Evolutionary conservation across 2,329 filamentous ascomycete species (phyloP), one percentile per base, ranked within the genome.

Genomic region (Dothideomycetes sp.): DNA sequence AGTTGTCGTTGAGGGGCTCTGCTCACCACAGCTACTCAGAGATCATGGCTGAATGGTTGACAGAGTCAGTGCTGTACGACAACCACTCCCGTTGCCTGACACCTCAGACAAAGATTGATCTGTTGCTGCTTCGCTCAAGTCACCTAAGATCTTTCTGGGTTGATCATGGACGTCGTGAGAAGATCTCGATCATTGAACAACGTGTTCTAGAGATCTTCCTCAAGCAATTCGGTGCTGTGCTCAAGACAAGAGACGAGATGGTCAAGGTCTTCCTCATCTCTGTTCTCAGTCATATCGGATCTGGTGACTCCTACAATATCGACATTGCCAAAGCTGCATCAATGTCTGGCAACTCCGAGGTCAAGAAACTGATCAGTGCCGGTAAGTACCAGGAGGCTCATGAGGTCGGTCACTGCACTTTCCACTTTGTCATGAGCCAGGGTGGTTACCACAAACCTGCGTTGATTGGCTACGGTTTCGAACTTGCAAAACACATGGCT

Each of bases 391-490:
- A 51, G 9, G 56, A 63, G 16, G 66, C 68, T 0, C 54, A 64
- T 28, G 62, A 64, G n/a, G 60, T 70, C 6, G 65, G 63, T 3
- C 60, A 58, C 32, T 62, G 61, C 34, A 60, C 60, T 2, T 67
- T 67, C 53, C 53, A 57, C 13, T 70, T 70, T 46, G 62, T 62
- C 4, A 53, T 61, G 33, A 52, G 57, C 18, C 63, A 66, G 38
- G 56, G 58, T 17, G 61, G 66, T 27, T 71, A 71, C 47, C 55
- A 60, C 25, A 53, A 55, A 20, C 45, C 56, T 1, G 51, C 57
- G 13, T 61, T 59, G 37, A 62, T 70, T 35, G 57, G 57, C 13
- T 60, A 63, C 37, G 67, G 66, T 12, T 69, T 70, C 54, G 62
- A 62, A 47, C 55, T 73, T 6, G 67, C 68, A 10, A 60, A 64